Conservation (phyloP, 768 basidiomycete genomes). For the Pisolithus orientalis region DNA sequence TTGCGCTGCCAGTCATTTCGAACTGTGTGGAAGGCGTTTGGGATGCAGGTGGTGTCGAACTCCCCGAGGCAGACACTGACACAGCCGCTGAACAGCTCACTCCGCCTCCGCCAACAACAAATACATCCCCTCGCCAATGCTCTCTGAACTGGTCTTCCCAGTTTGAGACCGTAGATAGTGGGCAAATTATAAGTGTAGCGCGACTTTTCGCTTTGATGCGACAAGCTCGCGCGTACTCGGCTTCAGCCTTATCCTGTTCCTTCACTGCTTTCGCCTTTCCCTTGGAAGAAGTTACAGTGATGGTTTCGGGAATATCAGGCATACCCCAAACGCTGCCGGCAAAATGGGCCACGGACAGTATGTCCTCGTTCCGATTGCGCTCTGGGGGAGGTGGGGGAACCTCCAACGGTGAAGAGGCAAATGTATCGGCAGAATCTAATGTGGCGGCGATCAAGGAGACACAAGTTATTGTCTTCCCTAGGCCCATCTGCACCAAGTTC, state of each 20-base stretch:
- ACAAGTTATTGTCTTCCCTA: slow-evolving; percentile 95
- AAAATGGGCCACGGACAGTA: slow-evolving; percentile 53
- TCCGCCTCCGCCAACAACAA: slow-evolving; percentile 73
- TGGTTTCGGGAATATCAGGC: slow-evolving; percentile 42
- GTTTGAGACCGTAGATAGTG: slow-evolving; percentile 92
- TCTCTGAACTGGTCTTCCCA: slow-evolving; percentile 99
- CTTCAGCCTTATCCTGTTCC: slow-evolving; percentile 64
- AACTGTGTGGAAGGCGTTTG: slow-evolving; percentile 28
- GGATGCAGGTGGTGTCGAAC: slow-evolving; percentile 32
- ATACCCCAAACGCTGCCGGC: slow-evolving; percentile 81
- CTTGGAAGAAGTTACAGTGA: slow-evolving; percentile 36
- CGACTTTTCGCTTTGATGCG: slow-evolving; percentile 80
- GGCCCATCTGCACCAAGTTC: slow-evolving; percentile 70
- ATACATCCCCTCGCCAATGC: slow-evolving; percentile 89
- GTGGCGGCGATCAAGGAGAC: slow-evolving; percentile 92
- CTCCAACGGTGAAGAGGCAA: slow-evolving; percentile 53
- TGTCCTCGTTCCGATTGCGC: slow-evolving; percentile 21
- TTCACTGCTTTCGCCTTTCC: slow-evolving; percentile 62
- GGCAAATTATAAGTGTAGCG: slow-evolving; percentile 94
- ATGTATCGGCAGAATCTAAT: slow-evolving; percentile 57
- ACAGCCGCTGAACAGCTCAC: slow-evolving; percentile 24
- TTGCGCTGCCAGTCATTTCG: slow-evolving; percentile 16
- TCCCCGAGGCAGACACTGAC: slow-evolving; percentile 29
- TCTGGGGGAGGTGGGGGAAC: slow-evolving; percentile 38
- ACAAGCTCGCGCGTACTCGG: slow-evolving; percentile 60